Evolutionary conservation across 1,284 basidiomycete species (phyloP).

Genomic region (Entoloma clypeatum): DNA sequence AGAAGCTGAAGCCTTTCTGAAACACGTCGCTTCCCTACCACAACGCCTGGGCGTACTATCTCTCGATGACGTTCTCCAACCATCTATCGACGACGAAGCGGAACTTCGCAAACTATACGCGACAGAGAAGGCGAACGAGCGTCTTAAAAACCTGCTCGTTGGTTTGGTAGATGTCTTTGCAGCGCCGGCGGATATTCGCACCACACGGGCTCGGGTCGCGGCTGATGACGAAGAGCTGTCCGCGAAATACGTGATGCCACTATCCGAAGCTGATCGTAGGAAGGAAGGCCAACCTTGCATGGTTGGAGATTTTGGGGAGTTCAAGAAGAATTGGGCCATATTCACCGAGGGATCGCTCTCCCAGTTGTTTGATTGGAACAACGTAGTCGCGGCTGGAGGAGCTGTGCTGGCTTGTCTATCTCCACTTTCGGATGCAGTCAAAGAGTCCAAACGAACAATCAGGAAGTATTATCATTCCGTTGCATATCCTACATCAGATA

Average conservation of each 20-base stretch:
- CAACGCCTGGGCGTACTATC: constrained; percentile 34
- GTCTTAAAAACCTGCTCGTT: constrained; percentile 44
- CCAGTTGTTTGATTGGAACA: constrained; percentile 52
- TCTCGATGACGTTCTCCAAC: constrained; percentile 43
- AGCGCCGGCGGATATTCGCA: constrained; percentile 42
- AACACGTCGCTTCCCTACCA: constrained; percentile 37
- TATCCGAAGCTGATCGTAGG: constrained; percentile 34
- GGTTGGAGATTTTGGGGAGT: constrained; percentile 46
- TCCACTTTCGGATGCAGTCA: constrained; percentile 43
- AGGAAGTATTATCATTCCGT: constrained; percentile 52
- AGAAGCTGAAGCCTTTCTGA: constrained; percentile 41
- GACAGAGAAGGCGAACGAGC: constrained; percentile 41
- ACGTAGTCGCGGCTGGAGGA: constrained; percentile 58
- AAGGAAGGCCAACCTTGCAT: constrained; percentile 42
- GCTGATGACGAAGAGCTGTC: constrained; percentile 36
- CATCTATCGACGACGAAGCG: constrained; percentile 51
- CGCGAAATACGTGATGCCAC: constrained; percentile 44
- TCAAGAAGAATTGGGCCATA: constrained; percentile 55
- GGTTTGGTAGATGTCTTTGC: constrained; percentile 56
- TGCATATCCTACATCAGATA: constrained; percentile 55
- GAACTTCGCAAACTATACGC: constrained; percentile 52
- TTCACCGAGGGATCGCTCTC: constrained; percentile 58
- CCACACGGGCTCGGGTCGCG: constrained; percentile 41
- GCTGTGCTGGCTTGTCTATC: constrained; percentile 52
- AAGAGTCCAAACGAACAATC: constrained; percentile 48